A percentile compares a stretch with the other conserved stretches of the same genome.
These are phyloP conservation scores for Mycena amicta DNA, from an alignment of 768 basidiomycete genomes.

Conservation along the genomic window DNA sequence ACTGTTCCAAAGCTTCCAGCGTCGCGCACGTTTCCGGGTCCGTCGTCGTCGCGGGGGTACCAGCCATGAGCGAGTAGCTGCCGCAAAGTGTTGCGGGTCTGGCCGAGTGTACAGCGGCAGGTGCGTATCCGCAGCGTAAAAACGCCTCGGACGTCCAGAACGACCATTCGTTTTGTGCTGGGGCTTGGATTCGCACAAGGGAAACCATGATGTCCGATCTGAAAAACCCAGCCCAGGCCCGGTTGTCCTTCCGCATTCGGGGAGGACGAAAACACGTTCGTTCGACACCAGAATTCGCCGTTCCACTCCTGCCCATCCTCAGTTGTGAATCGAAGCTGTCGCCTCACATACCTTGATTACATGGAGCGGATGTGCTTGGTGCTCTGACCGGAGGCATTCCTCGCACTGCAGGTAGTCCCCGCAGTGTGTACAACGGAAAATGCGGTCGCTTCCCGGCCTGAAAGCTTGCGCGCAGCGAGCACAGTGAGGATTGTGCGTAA, in stretches of 20 bases:
- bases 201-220: conserved; percentile 9
- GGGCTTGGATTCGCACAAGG: neutral
- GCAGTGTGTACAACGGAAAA: neutral
- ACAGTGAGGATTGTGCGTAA: neutral
- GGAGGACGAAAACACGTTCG: neutral
- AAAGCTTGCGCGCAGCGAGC: neutral
- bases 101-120: neutral
- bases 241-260: neutral
- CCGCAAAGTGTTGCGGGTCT: neutral
- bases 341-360: neutral
- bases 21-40: neutral
- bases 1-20: neutral
- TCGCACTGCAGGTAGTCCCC: neutral
- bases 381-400: neutral
- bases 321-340: neutral
- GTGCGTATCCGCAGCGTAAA: neutral
- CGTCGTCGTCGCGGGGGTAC: conserved; percentile 6
- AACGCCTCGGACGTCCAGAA: neutral
- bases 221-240: neutral
- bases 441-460: neutral
- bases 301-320: neutral
- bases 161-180: neutral
- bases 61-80: conserved; percentile 3
- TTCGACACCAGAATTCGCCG: conserved; percentile 2
- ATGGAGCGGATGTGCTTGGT: neutral